Conservation (phyloP, 768 basidiomycete species). For the Phylloporus rhodoxanthus region DNA sequence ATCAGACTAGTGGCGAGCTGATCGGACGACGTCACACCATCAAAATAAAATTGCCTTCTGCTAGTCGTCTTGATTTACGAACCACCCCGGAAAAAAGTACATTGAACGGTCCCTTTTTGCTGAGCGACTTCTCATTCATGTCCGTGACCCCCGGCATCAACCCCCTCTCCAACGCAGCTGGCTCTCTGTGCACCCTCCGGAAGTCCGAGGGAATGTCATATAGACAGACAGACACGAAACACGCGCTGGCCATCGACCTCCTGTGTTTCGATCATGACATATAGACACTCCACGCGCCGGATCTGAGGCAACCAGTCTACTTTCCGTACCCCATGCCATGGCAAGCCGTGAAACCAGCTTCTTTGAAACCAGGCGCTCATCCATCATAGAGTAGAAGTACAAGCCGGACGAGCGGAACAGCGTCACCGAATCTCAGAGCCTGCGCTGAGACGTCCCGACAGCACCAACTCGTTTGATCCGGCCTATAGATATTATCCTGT, state of each 20-base stretch:
- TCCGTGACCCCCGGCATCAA: background rate
- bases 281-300: background rate
- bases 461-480: background rate
- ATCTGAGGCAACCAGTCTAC: background rate
- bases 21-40: background rate
- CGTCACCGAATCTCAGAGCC: background rate
- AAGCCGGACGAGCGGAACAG: background rate
- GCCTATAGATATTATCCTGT: background rate
- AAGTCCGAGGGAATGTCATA: background rate
- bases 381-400: background rate
- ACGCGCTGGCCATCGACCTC: background rate
- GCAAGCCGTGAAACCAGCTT: background rate
- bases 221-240: background rate
- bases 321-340: background rate
- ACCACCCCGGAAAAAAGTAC: too few relatives aligned
- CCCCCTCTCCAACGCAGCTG: too few relatives aligned
- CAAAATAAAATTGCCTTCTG: background rate
- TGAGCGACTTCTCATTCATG: background rate
- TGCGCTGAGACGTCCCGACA: background rate
- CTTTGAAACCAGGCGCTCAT: background rate
- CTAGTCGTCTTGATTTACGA: too few relatives aligned
- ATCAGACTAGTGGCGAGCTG: background rate
- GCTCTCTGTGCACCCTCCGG: too few relatives aligned
- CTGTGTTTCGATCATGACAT: background rate
- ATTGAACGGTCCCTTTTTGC: background rate